Conservation (phyloP, 78 protist genomes). For the Capsaspora owczarzaki region DNA sequence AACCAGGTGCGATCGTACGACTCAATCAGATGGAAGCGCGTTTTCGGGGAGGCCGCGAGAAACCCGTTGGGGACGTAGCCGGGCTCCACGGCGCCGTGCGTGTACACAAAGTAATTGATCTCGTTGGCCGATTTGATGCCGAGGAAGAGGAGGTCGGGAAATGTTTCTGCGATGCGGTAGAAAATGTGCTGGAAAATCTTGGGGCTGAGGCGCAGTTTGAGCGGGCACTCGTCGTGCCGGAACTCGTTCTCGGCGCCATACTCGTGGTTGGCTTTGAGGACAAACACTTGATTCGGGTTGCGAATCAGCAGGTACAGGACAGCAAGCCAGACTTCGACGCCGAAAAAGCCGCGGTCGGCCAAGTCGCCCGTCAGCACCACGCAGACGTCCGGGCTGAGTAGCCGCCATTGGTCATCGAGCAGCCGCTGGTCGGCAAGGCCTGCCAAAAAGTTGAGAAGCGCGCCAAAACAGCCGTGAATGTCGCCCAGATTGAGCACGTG, state of each 20-base stretch:
- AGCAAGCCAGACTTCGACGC: constrained; percentile 8
- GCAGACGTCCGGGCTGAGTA: neutral
- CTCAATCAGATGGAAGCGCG: neutral
- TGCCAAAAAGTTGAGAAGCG: neutral
- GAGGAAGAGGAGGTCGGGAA: constrained; percentile 12
- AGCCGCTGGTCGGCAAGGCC: neutral
- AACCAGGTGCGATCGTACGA: neutral
- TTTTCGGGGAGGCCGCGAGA: neutral
- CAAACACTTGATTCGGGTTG: constrained; percentile 1
- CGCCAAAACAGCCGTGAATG: neutral
- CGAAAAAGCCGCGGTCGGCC: constrained; percentile 13
- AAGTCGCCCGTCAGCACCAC: constrained; percentile 12
- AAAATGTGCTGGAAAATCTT: neutral
- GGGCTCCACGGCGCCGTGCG: constrained; percentile 11
- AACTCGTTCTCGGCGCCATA: constrained; percentile 13
- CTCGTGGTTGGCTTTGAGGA: constrained; percentile 13
- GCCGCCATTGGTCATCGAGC: neutral
- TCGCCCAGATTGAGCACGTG: neutral
- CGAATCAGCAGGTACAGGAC: constrained; percentile 1
- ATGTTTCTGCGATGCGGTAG: neutral
- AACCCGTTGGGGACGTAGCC: constrained; percentile 10
- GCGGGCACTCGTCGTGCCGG: neutral
- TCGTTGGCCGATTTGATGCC: neutral
- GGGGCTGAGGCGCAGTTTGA: neutral
- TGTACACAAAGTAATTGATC: neutral